Percentiles rank a stretch among this genome's conserved stretches.
Evolutionary conservation across 2,329 filamentous ascomycete genomes (phyloP).

Genomic region (Verticillium longisporum): DNA sequence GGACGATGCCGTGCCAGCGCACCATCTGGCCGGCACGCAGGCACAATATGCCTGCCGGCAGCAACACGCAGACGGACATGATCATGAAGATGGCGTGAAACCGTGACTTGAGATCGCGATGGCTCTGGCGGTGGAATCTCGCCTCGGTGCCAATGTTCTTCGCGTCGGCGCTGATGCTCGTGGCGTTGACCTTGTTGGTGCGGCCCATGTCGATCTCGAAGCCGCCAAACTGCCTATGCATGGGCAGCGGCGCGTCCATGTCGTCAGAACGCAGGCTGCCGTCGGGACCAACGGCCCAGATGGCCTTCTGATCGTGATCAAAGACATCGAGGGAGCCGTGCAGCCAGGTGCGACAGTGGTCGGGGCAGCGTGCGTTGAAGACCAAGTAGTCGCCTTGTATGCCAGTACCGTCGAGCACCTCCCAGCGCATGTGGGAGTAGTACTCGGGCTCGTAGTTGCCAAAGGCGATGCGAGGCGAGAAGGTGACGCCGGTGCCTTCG

Average conservation of each 20-base stretch:
- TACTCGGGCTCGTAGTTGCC: slow-evolving; percentile 46
- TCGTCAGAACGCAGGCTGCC: slow-evolving; percentile 35
- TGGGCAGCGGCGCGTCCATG: slow-evolving; percentile 39
- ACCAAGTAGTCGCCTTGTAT: slow-evolving; percentile 38
- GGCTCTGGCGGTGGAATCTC: slow-evolving; percentile 16
- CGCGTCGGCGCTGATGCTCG: slow-evolving; percentile 15
- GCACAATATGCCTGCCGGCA: slow-evolving; percentile 49
- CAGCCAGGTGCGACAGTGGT: slow-evolving; percentile 45
- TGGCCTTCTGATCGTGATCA: slow-evolving; percentile 39
- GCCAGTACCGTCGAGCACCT: slow-evolving; percentile 38
- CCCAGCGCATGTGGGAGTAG: slow-evolving; percentile 33
- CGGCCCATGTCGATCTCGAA: slow-evolving; percentile 50
- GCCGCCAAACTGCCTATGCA: slow-evolving; percentile 45
- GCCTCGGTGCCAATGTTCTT: slow-evolving; percentile 25
- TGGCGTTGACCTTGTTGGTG: slow-evolving; percentile 37
- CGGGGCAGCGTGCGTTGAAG: slow-evolving; percentile 43
- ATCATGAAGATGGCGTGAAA: slow-evolving; percentile 48
- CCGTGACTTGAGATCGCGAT: slow-evolving; percentile 30
- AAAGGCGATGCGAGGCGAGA: slow-evolving; percentile 45
- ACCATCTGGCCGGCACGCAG: slow-evolving; percentile 44
- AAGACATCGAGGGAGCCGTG: slow-evolving; percentile 42
- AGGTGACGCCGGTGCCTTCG: slow-evolving; percentile 41
- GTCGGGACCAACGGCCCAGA: slow-evolving; percentile 48
- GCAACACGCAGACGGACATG: slow-evolving; percentile 44
- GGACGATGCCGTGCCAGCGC: slow-evolving; percentile 48